These are phyloP conservation scores for Myriosclerotinia scirpicola DNA, from an alignment of 2,329 filamentous ascomycete genomes.

Conservation along the genomic window DNA sequence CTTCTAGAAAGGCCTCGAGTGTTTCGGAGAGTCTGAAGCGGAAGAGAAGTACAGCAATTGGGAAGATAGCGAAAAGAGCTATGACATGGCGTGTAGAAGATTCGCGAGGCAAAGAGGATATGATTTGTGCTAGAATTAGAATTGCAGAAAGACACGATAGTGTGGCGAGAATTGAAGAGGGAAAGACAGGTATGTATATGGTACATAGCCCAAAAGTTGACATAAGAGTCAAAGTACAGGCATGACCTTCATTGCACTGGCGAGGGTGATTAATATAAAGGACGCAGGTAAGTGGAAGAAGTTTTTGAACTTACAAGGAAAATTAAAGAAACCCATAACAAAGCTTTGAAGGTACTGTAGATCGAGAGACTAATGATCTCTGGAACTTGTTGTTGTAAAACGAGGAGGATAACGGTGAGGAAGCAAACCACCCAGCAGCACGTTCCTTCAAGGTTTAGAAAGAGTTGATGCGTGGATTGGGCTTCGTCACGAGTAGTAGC, in stretches of 20 bases:
- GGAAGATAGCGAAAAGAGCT: constrained; percentile 9
- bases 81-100: background rate
- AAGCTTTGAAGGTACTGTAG: constrained; percentile 9
- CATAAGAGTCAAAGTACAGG: constrained; percentile 17
- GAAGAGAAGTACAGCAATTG: constrained; percentile 11
- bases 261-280: background rate
- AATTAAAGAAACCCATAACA: constrained; percentile 8
- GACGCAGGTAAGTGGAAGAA: background rate
- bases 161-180: background rate
- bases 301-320: constrained; percentile 12
- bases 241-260: constrained; percentile 20
- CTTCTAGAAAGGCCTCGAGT: background rate
- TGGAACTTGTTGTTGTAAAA: constrained; percentile 10
- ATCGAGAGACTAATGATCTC: background rate
- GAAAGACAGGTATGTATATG: constrained; percentile 6
- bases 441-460: constrained; percentile 12
- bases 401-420: constrained; percentile 16
- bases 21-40: background rate
- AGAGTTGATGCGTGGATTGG: background rate
- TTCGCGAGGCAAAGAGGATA: background rate
- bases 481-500: background rate
- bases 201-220: constrained; percentile 19
- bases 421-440: constrained; percentile 24
- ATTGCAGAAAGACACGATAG: constrained; percentile 18
- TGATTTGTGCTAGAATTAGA: constrained; percentile 11